Conservation (phyloP, 768 basidiomycete genomes). For the Suillus lakei region DNA sequence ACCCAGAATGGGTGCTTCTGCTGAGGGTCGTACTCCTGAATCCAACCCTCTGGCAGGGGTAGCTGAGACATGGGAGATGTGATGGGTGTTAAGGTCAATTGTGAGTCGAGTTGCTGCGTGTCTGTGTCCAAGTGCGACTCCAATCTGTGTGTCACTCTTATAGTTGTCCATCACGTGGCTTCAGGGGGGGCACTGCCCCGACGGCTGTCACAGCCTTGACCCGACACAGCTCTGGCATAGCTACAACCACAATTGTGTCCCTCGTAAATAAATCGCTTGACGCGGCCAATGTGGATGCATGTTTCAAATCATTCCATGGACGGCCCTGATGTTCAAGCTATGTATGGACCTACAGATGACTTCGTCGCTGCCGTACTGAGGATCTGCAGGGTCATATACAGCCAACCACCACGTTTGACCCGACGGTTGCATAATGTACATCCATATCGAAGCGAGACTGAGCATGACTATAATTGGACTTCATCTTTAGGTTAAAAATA, state of each 20-base stretch:
- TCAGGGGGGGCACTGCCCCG: not conserved
- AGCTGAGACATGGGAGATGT: conserved; percentile 27
- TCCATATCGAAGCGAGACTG: not conserved
- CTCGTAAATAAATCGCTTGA: not conserved
- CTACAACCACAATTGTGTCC: not conserved
- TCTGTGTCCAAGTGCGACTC: conserved; percentile 6
- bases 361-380: not conserved
- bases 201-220: not conserved
- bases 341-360: not conserved
- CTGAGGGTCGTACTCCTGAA: conserved; percentile 48
- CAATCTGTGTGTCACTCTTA: conserved; percentile 16
- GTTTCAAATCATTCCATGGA: no score
- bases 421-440: not conserved
- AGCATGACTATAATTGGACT: not conserved
- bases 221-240: not conserved
- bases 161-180: not conserved
- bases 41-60: conserved; percentile 63
- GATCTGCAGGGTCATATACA: no score
- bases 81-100: conserved; percentile 3
- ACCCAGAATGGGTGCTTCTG: conserved; percentile 57
- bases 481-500: no score
- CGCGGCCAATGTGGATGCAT: not conserved
- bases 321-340: not conserved
- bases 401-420: not conserved
- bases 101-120: not conserved